Conservation (phyloP, 1,284 basidiomycete genomes). For the Marasmius fiardii region DNA sequence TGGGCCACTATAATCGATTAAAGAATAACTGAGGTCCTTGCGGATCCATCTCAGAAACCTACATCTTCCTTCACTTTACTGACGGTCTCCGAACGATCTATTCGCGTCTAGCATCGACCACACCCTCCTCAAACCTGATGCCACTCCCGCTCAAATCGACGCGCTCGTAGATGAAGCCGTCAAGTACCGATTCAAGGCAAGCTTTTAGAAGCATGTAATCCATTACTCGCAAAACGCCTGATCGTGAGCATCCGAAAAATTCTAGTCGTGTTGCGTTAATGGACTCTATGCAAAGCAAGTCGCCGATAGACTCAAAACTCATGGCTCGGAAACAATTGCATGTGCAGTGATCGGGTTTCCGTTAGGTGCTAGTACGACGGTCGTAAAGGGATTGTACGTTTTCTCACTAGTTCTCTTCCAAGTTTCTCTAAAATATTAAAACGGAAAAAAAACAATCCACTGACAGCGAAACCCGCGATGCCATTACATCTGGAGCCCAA, state of each 20-base stretch:
- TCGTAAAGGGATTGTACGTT: constrained; percentile 39
- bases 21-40: constrained; percentile 26
- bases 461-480: constrained; percentile 40
- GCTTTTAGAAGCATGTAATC: background rate
- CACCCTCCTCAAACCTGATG: constrained; percentile 44
- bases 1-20: constrained; percentile 29
- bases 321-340: constrained; percentile 29
- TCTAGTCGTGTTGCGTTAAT: constrained; percentile 47
- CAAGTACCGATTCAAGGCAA: constrained; percentile 43
- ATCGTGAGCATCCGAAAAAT: background rate
- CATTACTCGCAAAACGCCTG: background rate
- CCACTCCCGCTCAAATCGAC: constrained; percentile 39
- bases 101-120: constrained; percentile 41
- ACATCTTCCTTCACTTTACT: constrained; percentile 19
- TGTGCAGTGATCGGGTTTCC: constrained; percentile 48
- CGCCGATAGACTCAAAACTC: constrained; percentile 30
- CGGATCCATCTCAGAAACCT: constrained; percentile 6
- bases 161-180: constrained; percentile 42
- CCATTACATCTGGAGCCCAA: constrained; percentile 38
- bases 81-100: constrained; percentile 21
- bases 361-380: constrained; percentile 38
- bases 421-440: background rate
- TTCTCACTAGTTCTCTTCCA: background rate
- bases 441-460: too few species aligned
- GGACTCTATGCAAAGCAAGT: constrained; percentile 39